Evolutionary conservation across 2,329 filamentous ascomycete genomes (phyloP).

Genomic region (Xylariaceae sp.): DNA sequence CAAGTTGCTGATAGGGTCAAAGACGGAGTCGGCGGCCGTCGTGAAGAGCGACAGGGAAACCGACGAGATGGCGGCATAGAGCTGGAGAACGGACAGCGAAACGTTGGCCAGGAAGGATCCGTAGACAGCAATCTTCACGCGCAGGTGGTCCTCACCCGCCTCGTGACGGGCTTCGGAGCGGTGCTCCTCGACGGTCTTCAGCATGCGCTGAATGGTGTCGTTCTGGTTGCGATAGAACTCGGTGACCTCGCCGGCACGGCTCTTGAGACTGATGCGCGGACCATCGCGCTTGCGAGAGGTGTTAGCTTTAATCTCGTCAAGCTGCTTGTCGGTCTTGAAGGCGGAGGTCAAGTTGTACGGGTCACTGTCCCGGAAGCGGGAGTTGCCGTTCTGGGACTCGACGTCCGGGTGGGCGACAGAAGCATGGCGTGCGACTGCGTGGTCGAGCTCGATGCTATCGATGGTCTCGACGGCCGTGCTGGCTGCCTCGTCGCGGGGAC

Average conservation of each 20-base stretch:
- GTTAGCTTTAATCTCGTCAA: conserved; percentile 74
- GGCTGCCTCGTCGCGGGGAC: conserved; percentile 31
- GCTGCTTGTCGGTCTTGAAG: conserved; percentile 72
- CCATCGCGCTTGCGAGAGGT: conserved; percentile 66
- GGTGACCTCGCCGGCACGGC: conserved; percentile 54
- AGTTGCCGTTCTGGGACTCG: conserved; percentile 35
- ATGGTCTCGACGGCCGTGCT: conserved; percentile 44
- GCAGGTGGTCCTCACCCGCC: conserved; percentile 73
- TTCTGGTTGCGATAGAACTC: conserved; percentile 90
- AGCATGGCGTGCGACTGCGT: conserved; percentile 40
- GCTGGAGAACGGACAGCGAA: conserved; percentile 69
- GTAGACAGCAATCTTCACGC: conserved; percentile 61
- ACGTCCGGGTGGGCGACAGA: conserved; percentile 38
- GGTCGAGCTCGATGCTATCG: conserved; percentile 29
- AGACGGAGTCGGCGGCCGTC: conserved; percentile 92
- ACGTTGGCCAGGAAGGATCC: conserved; percentile 76
- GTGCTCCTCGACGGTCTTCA: conserved; percentile 92
- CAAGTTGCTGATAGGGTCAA: conserved; percentile 85
- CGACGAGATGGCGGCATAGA: conserved; percentile 83
- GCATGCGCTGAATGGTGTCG: conserved; percentile 82
- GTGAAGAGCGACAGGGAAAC: conserved; percentile 94
- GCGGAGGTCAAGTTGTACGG: conserved; percentile 73
- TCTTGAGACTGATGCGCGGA: conserved; percentile 16
- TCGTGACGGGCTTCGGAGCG: conserved; percentile 73
- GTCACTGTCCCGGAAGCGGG: conserved; percentile 58